A percentile compares a stretch with the other conserved stretches of the same genome.
These are phyloP conservation scores for Madurella mycetomatis DNA, from an alignment of 2,329 filamentous ascomycete genomes.

Conservation along the genomic window DNA sequence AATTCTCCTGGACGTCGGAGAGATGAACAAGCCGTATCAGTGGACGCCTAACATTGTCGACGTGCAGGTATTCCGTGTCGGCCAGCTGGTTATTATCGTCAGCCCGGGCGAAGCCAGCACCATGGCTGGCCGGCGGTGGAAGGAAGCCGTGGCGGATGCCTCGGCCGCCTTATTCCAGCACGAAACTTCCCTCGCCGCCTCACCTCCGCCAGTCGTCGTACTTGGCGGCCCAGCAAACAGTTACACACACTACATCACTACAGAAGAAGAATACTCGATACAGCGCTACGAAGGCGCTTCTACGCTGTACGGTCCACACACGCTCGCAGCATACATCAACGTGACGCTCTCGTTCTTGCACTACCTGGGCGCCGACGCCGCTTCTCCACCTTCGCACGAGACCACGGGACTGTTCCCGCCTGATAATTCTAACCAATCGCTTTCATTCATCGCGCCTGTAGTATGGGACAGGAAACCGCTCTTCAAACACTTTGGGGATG, in stretches of 20 bases:
- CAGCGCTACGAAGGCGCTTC: constrained; percentile 95
- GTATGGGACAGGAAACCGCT: constrained; percentile 65
- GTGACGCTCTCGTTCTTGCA: constrained; percentile 68
- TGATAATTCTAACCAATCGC: constrained; percentile 69
- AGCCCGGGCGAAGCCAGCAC: constrained; percentile 85
- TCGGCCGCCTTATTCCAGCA: constrained; percentile 43
- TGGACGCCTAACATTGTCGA: constrained; percentile 94
- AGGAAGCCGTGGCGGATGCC: constrained; percentile 58
- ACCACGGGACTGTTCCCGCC: constrained; percentile 60
- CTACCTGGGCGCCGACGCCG: constrained; percentile 53
- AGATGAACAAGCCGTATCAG: constrained; percentile 69
- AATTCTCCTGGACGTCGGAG: constrained; percentile 82
- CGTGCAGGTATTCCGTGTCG: constrained; percentile 77
- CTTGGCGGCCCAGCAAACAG: constrained; percentile 86
- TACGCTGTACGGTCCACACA: constrained; percentile 79
- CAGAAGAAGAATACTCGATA: constrained; percentile 72
- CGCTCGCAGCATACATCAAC: constrained; percentile 83
- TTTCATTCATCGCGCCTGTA: constrained; percentile 77
- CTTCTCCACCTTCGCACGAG: constrained; percentile 35
- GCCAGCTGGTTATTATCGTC: constrained; percentile 78
- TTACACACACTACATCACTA: constrained; percentile 80
- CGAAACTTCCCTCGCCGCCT: constrained; percentile 21
- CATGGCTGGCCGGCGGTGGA: constrained; percentile 89
- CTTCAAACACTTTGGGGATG: constrained; percentile 66
- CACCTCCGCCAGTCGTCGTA: constrained; percentile 62